Percentiles rank a stretch among this genome's conserved stretches.
Evolutionary conservation across 768 basidiomycete genomes (phyloP).

Genomic region (Sporobolomyces phaffii): DNA sequence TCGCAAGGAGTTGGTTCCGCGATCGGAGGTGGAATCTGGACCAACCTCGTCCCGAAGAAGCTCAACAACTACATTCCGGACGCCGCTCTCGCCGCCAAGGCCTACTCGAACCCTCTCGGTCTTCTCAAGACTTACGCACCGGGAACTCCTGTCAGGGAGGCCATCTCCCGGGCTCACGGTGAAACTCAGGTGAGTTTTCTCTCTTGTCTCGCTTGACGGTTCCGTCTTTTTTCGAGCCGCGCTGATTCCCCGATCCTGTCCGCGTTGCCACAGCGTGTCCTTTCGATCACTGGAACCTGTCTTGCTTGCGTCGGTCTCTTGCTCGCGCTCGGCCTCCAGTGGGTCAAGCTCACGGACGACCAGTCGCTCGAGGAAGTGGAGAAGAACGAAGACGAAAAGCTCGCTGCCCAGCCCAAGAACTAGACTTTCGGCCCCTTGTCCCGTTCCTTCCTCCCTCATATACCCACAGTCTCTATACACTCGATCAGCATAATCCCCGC

Average conservation of each 20-base stretch:
- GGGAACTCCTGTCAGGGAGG: conserved; percentile 41
- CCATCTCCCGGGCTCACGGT: conserved; percentile 45
- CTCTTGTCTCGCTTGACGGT: too few species aligned
- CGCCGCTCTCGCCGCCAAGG: conserved; percentile 39
- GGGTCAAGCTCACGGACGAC: conserved; percentile 25
- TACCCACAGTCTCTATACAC: too few species aligned
- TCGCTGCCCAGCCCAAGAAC: too few species aligned
- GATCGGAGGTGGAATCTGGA: conserved; percentile 46
- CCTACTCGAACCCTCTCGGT: conserved; percentile 43
- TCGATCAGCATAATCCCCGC: too few species aligned
- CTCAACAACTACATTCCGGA: conserved; percentile 41
- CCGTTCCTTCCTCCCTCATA: too few species aligned
- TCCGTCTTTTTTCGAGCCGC: too few species aligned
- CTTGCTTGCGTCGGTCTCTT: conserved; percentile 23
- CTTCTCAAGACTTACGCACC: conserved; percentile 38
- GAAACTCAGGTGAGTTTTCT: conserved; percentile 43
- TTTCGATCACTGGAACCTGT: conserved; percentile 21
- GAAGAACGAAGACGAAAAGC: not conserved
- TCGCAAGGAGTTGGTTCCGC: conserved; percentile 37
- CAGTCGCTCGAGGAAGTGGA: conserved; percentile 18
- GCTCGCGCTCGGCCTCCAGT: conserved; percentile 6
- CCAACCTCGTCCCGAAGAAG: conserved; percentile 43
- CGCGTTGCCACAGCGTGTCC: conserved; percentile 23
- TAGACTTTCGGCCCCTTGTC: too few species aligned
- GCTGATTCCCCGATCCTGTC: too few species aligned